phyloP scores from a whole-genome alignment of 192 early-diverging fungal species.

The Piromyces finnis region DNA sequence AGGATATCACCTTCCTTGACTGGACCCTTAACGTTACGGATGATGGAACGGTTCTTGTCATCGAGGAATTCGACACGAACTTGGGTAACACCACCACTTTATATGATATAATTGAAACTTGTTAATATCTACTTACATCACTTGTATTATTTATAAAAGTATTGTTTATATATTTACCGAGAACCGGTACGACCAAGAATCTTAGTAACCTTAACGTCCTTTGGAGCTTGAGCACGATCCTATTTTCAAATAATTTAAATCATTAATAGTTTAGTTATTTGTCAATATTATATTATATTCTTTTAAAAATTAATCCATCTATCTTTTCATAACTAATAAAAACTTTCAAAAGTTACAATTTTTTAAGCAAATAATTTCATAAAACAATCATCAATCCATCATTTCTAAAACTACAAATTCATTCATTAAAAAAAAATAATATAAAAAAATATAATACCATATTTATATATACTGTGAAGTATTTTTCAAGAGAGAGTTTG shows the following conservation, averaged over 20 bases:
- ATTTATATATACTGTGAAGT: not conserved
- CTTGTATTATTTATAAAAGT: too few relatives aligned
- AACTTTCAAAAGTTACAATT: too few relatives aligned
- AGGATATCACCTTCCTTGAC: slow-evolving; percentile 79
- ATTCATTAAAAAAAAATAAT: not conserved
- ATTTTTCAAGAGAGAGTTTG: not conserved
- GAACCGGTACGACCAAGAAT: slow-evolving; percentile 98
- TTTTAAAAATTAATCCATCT: too few relatives aligned
- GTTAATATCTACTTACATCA: too few relatives aligned
- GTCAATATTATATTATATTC: too few relatives aligned
- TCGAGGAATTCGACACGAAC: slow-evolving; percentile 99
- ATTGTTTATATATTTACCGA: slow-evolving; percentile 28
- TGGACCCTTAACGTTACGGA: slow-evolving; percentile 99
- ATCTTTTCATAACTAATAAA: too few relatives aligned
- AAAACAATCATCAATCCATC: not conserved
- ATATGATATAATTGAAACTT: too few relatives aligned
- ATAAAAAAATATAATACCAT: not conserved
- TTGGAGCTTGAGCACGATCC: slow-evolving; percentile 10
- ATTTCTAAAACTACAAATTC: too few relatives aligned
- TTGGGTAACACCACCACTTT: slow-evolving; percentile 89
- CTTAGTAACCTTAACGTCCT: slow-evolving; percentile 89
- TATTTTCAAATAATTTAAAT: too few relatives aligned
- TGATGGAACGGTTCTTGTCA: slow-evolving; percentile 85
- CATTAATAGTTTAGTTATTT: too few relatives aligned
- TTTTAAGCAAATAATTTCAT: too few relatives aligned